Base-by-base conservation (phyloP, 176 grass and related monocot genomes). In the Triticum monococcum region DNA sequence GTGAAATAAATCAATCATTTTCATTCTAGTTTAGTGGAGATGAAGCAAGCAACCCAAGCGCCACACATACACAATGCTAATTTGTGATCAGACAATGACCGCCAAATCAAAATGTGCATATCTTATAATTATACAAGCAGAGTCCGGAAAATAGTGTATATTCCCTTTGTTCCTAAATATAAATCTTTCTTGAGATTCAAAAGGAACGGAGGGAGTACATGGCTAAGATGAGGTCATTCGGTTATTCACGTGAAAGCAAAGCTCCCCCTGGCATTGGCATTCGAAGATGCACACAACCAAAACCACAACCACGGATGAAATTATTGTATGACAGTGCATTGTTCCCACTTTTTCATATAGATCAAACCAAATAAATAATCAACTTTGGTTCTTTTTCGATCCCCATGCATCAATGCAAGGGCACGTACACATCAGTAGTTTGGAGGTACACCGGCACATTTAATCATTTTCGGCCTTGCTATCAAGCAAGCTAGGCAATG, bases 401-500 rank as follows among this genome's bases (percentile, higher is more conserved):
- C 24, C 31, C 66, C 31, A 20, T 38, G 43, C 22, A 26, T 50
- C 72, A 71, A 71, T 71, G 41, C 72, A 46, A 75, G n/a, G 38
- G 72, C 23, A 41, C 23, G 38, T 73, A 74, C 12, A 16, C 43
- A 24, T 24, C 9, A 50, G 24, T 70, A 26, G 14, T 81, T 48
- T 67, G 32, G n/a, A 83, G 81, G 32, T 50, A 6, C 80, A 36
- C 46, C 67, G 59, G 25, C 67, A 11, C 30, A 20, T 16, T 72
- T 24, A n/a, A 52, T 54, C 31, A 54, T 16, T 70, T 83, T 83
- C 24, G 32, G 32, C 80, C 81, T 83, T 40, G 14, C 35, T 56
- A 69, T 69, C 80, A 72, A 26, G 24, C 23, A 75, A 8, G 41
- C 24, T 5, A 43, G 65, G 65, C 65, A 35, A 72, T 36, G 48